Base-by-base conservation (phyloP, 1,284 basidiomycete genomes). In the Sanghuangporus sanghuang region DNA sequence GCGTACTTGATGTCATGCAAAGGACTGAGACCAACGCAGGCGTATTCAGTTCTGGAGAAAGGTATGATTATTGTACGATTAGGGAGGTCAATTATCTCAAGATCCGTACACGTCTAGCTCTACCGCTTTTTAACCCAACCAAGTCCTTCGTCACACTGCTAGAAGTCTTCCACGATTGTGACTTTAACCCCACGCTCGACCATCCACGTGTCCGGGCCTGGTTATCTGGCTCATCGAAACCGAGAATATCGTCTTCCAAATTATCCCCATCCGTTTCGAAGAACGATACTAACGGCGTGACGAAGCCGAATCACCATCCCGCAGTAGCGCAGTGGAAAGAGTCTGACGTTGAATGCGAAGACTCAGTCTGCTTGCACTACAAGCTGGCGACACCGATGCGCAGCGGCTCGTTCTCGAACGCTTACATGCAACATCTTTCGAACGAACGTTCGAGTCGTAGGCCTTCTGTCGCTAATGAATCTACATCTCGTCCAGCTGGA, bases 101-200 rank as follows among this genome's bases (percentile, higher is more conserved):
- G 21, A 48, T 48, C 11, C 42, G 27, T 21, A 32, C 11, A 35
- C 60, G 35, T 54, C 5, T 55, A 85, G 85, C 77, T 9, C 75
- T 86, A 11, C 85, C 85, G 8, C 74, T 86, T 3, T 86, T 85
- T 70, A 79, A 82, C 64, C 76, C 79, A 8, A 84, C 83, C 0
- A 69, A 72, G 12, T 74, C 75, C 48, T 85, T 86, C 69, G 77
- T 73, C 9, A 77, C 75, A 3, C 77, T 79, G 59, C 74, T 86
- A 14, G 77, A 81, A 58, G 56, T 81, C 21, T 85, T 81, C 62
- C 74, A 75, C 32, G 74, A 78, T 2, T 85, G 81, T 68, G 71
- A 73, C 21, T 77, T 73, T 66, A 66, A 69, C 8, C 83, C 83
- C 2, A 76, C 75, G 1, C 52, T 67, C 21, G 73, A 75, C 27